These are phyloP conservation scores for Pelargonium nanum DNA, from an alignment of 345 rosid genomes.

Conservation along the genomic window DNA sequence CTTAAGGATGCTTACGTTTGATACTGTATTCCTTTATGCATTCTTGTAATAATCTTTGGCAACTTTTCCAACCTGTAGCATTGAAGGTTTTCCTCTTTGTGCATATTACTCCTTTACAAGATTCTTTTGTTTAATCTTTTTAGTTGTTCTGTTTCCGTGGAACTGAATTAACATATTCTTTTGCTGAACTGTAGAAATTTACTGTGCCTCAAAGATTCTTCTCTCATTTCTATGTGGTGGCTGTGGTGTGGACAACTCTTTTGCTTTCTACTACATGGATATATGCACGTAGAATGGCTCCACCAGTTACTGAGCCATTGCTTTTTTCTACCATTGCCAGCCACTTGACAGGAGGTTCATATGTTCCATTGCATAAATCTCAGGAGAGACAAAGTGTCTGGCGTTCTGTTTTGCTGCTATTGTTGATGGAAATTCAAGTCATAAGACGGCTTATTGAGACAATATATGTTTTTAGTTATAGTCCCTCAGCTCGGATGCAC, in stretches of 20 bases:
- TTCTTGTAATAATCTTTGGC: not conserved
- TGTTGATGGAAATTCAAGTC: slow-evolving; percentile 63
- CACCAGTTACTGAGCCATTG: slow-evolving; percentile 28
- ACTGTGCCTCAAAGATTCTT: slow-evolving; percentile 65
- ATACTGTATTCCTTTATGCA: too few species aligned
- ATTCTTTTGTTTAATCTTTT: not conserved
- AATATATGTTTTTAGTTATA: slow-evolving; percentile 42
- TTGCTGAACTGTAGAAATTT: slow-evolving; percentile 36
- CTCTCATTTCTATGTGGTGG: slow-evolving; percentile 55
- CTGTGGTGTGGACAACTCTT: slow-evolving; percentile 54
- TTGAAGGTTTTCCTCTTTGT: not conserved
- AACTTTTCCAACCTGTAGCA: not conserved
- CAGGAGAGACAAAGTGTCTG: slow-evolving; percentile 36
- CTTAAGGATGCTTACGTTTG: not conserved
- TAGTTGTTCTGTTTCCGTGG: slow-evolving; percentile 1
- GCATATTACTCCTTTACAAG: not conserved
- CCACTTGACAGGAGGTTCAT: slow-evolving; percentile 43
- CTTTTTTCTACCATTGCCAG: slow-evolving; percentile 27
- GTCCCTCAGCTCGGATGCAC: slow-evolving; percentile 59
- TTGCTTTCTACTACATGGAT: slow-evolving; percentile 48
- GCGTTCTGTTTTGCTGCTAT: slow-evolving; percentile 49
- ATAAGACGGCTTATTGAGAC: slow-evolving; percentile 58
- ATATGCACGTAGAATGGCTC: slow-evolving; percentile 37
- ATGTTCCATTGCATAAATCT: slow-evolving; percentile 30
- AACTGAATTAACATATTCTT: not conserved